Conservation (phyloP, 495 filamentous ascomycete species). For the Hyaloscypha variabilis region DNA sequence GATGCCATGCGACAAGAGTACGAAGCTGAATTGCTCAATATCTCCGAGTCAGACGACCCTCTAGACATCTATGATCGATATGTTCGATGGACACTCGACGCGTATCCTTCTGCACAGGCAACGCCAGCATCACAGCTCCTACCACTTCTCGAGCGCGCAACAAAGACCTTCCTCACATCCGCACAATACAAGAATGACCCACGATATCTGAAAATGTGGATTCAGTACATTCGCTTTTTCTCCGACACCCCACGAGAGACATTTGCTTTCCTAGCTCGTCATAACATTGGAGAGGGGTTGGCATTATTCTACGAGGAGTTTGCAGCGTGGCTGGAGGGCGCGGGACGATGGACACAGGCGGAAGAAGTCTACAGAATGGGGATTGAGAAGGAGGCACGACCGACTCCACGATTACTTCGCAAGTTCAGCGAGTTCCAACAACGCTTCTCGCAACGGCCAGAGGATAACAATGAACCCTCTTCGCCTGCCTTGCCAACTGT, state of each 20-base stretch:
- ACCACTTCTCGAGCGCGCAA: slow-evolving; percentile 88
- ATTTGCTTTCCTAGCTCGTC: slow-evolving; percentile 87
- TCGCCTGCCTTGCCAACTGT: slow-evolving; percentile 86
- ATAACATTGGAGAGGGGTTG: slow-evolving; percentile 82
- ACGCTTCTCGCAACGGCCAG: slow-evolving; percentile 64
- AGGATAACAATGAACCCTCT: slow-evolving; percentile 64
- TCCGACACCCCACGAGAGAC: slow-evolving; percentile 90
- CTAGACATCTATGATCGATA: slow-evolving; percentile 96
- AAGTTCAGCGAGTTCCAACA: slow-evolving; percentile 91
- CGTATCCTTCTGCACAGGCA: slow-evolving; percentile 91
- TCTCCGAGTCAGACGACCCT: slow-evolving; percentile 89
- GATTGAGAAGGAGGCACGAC: slow-evolving; percentile 84
- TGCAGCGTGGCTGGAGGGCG: slow-evolving; percentile 85
- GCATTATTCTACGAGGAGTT: slow-evolving; percentile 99
- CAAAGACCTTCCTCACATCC: slow-evolving; percentile 81
- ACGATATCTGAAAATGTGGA: slow-evolving; percentile 89
- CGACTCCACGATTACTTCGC: slow-evolving; percentile 74
- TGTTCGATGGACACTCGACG: slow-evolving; percentile 92
- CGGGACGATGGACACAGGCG: slow-evolving; percentile 86
- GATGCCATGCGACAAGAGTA: slow-evolving; percentile 80
- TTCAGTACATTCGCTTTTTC: slow-evolving; percentile 91
- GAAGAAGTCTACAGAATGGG: slow-evolving; percentile 91
- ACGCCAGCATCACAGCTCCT: slow-evolving; percentile 88
- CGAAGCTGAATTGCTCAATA: slow-evolving; percentile 76
- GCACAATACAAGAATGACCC: slow-evolving; percentile 93